Conservation (phyloP, 345 rosid species). For the Eucalyptus leucophloia region DNA sequence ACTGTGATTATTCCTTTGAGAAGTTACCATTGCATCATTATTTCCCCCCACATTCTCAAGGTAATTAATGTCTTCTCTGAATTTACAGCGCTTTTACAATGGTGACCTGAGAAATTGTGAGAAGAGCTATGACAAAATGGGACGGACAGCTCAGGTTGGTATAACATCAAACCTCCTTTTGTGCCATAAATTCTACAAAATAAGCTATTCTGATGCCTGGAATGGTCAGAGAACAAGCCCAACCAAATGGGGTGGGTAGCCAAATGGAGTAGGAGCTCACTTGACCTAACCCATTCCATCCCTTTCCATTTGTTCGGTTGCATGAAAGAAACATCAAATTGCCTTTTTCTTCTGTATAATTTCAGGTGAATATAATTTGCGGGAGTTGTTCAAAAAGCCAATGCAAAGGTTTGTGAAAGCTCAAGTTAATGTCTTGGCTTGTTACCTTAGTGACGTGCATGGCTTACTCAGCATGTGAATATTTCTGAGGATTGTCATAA, state of each 20-base stretch:
- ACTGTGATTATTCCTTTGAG: neutral
- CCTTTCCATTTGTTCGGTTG: neutral
- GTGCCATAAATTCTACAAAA: neutral
- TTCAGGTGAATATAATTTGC: slow-evolving; percentile 76
- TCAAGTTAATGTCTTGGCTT: neutral
- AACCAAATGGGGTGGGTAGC: neutral
- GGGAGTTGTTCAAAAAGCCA: slow-evolving; percentile 68
- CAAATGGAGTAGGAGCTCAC: neutral
- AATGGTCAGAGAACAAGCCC: neutral
- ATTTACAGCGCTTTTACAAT: slow-evolving; percentile 50
- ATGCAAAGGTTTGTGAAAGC: slow-evolving; percentile 46
- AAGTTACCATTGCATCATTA: neutral
- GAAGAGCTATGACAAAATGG: slow-evolving; percentile 72
- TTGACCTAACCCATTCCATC: neutral
- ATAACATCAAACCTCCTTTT: neutral
- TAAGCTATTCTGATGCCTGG: neutral
- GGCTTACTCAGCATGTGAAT: neutral
- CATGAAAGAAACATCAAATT: neutral
- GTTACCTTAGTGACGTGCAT: neutral
- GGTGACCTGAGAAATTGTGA: slow-evolving; percentile 82
- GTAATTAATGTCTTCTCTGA: neutral
- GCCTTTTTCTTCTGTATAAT: neutral
- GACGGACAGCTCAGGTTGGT: slow-evolving; percentile 82
- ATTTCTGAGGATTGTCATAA: neutral
- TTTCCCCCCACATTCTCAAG: neutral